Conservation (phyloP, 176 grass and related monocot genomes). For the Pontederia paniculata region DNA sequence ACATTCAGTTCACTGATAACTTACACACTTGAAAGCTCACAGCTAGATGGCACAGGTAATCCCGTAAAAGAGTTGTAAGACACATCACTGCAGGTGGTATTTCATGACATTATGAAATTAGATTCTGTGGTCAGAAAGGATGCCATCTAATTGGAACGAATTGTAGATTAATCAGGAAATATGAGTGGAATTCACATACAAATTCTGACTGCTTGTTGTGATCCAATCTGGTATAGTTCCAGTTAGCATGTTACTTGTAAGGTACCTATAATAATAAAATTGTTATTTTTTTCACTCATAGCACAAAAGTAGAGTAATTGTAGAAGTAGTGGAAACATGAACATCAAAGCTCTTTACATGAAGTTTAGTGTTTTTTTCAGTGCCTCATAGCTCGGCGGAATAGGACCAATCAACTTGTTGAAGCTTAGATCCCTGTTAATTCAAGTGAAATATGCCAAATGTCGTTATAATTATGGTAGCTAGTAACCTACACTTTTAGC, state of each 20-base stretch:
- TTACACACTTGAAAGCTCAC: not conserved
- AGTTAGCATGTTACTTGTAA: constrained; percentile 11
- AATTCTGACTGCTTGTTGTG: not conserved
- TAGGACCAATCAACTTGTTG: constrained; percentile 20
- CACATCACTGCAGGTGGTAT: not conserved
- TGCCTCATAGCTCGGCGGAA: not conserved
- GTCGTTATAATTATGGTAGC: too few species aligned
- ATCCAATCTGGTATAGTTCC: constrained; percentile 10
- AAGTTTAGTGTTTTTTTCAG: not conserved
- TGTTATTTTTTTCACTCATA: not conserved
- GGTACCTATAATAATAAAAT: not conserved
- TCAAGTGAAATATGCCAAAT: too few species aligned
- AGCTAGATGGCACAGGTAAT: constrained; percentile 6
- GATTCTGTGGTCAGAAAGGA: not conserved
- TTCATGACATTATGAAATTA: not conserved
- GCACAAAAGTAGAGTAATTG: not conserved
- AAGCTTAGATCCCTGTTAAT: constrained; percentile 18
- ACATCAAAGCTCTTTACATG: not conserved
- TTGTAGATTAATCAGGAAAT: not conserved
- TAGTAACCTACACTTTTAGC: too few species aligned
- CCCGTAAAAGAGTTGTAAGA: constrained; percentile 19
- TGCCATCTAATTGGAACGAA: not conserved
- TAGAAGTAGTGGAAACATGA: not conserved
- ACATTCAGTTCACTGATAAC: not conserved
- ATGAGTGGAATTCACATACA: not conserved